Percentiles rank a stretch among this genome's conserved stretches.
Evolutionary conservation across 352 stramenopile genomes (phyloP).

Genomic region (Phytopythium kandeliae): DNA sequence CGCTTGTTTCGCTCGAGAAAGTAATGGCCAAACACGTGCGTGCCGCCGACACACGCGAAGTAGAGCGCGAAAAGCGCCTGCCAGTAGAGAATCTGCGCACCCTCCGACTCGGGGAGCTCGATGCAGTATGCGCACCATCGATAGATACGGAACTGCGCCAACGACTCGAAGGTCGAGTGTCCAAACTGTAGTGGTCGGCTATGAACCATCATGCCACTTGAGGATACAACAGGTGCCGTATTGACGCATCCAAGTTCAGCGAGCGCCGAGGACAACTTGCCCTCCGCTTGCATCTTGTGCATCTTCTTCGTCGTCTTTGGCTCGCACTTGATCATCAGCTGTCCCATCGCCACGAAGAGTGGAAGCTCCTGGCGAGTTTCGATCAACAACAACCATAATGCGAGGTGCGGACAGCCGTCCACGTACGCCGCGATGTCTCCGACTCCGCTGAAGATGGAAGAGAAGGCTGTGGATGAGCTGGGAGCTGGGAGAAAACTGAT

Average conservation of each 20-base stretch:
- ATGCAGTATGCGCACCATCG: constrained; percentile 64
- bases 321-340: constrained; percentile 69
- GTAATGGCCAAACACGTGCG: constrained; percentile 52
- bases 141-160: constrained; percentile 63
- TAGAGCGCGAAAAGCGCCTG: constrained; percentile 70
- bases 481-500: constrained; percentile 64
- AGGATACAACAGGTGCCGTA: constrained; percentile 8
- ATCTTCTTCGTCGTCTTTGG: constrained; percentile 75
- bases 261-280: constrained; percentile 46
- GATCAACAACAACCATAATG: constrained; percentile 61
- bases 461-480: constrained; percentile 32
- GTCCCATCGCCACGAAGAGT: constrained; percentile 57
- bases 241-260: constrained; percentile 19
- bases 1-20: constrained; percentile 52
- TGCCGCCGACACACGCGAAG: constrained; percentile 44
- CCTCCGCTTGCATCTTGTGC: constrained; percentile 66
- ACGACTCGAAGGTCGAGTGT: constrained; percentile 51
- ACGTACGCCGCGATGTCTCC: constrained; percentile 64
- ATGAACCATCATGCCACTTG: constrained; percentile 7
- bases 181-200: constrained; percentile 20
- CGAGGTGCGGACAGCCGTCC: constrained; percentile 50
- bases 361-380: constrained; percentile 75
- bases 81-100: constrained; percentile 58
- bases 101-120: constrained; percentile 44
- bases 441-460: constrained; percentile 60